These are phyloP conservation scores for Heterobasidion occidentale DNA, from an alignment of 1,284 basidiomycete genomes.

Conservation along the genomic window DNA sequence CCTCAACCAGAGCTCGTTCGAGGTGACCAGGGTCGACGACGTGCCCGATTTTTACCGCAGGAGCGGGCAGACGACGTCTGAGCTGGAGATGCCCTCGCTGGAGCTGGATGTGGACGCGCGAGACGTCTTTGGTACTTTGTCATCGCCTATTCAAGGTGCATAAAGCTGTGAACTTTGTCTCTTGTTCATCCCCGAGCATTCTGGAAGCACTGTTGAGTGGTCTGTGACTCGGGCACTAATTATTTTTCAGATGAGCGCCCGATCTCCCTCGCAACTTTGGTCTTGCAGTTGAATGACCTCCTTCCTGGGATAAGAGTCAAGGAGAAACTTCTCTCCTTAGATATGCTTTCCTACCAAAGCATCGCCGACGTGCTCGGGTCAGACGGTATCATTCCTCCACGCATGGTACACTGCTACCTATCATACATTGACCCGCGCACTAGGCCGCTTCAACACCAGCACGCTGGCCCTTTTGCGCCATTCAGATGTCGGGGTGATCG, in stretches of 20 bases:
- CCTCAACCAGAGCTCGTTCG: slow-evolving; percentile 37
- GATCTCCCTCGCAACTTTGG: background rate
- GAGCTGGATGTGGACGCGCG: background rate
- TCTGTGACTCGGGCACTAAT: background rate
- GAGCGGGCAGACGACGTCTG: background rate
- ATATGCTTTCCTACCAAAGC: background rate
- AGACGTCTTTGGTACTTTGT: background rate
- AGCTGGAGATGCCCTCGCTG: background rate
- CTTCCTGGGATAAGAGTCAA: background rate
- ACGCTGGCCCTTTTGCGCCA: slow-evolving; percentile 30
- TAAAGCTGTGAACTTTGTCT: background rate
- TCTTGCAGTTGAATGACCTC: background rate
- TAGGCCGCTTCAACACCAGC: slow-evolving; percentile 33
- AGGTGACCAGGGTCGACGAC: slow-evolving; percentile 32
- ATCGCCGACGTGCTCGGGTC: slow-evolving; percentile 2
- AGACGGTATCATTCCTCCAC: background rate
- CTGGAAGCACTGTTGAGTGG: background rate
- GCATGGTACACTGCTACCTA: too few relatives aligned
- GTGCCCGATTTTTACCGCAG: slow-evolving; percentile 19
- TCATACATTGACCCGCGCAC: background rate
- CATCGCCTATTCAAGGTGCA: slow-evolving; percentile 15
- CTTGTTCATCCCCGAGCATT: background rate
- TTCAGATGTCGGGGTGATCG: slow-evolving; percentile 29
- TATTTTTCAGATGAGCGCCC: background rate
- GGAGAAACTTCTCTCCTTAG: background rate